Evolutionary conservation across 495 filamentous ascomycete species (phyloP).

Genomic region (Aspergillus leporis): DNA sequence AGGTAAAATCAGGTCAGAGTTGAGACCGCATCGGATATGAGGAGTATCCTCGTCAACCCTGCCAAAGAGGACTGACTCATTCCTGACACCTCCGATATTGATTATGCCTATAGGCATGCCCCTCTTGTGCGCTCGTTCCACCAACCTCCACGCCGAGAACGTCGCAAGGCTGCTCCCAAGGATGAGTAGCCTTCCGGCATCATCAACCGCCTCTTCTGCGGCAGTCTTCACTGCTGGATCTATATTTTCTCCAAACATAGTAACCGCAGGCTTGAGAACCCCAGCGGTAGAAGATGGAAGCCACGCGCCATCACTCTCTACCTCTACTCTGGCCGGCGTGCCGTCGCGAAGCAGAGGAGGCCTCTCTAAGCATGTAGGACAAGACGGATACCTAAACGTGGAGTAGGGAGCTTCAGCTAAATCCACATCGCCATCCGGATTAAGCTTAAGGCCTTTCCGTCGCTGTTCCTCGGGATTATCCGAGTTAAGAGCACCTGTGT

Average conservation of each 20-base stretch:
- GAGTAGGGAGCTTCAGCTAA: conserved; percentile 84
- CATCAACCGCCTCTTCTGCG: conserved; percentile 80
- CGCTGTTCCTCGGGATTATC: conserved; percentile 71
- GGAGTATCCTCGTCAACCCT: conserved; percentile 30
- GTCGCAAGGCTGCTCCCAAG: conserved; percentile 90
- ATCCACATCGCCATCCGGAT: conserved; percentile 94
- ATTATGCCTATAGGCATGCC: conserved; percentile 84
- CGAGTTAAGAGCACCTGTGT: conserved; percentile 71
- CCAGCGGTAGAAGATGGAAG: conserved; percentile 65
- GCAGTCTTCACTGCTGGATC: conserved; percentile 60
- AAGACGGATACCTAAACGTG: conserved; percentile 89
- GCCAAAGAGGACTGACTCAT: conserved; percentile 69
- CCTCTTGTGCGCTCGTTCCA: conserved; percentile 74
- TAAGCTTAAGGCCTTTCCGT: conserved; percentile 71
- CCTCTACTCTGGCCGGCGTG: conserved; percentile 56
- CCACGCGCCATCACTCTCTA: conserved; percentile 84
- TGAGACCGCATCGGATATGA: conserved; percentile 43
- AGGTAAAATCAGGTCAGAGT: conserved; percentile 39
- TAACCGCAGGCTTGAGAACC: conserved; percentile 85
- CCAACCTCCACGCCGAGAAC: conserved; percentile 90
- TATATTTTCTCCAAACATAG: conserved; percentile 96
- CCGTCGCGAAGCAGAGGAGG: conserved; percentile 65
- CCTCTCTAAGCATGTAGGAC: conserved; percentile 71
- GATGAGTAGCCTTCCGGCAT: conserved; percentile 71
- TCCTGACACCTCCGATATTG: conserved; percentile 81